These are phyloP conservation scores for Botrytis aclada DNA, from an alignment of 2,329 filamentous ascomycete genomes.

Conservation along the genomic window DNA sequence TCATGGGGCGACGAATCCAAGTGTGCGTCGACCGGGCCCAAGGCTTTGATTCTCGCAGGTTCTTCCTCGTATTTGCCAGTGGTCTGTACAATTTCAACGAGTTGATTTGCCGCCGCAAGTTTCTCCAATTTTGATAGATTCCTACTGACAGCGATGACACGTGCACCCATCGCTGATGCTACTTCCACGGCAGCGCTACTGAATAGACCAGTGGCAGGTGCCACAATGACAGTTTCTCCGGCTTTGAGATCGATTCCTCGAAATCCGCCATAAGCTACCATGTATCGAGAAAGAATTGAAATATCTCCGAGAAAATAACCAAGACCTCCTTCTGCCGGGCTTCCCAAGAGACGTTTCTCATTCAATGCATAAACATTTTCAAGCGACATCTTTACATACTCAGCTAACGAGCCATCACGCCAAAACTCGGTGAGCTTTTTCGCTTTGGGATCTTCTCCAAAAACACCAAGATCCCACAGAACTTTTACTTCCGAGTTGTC, in stretches of 20 bases:
- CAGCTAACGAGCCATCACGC: slow-evolving; percentile 38
- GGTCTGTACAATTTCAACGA: slow-evolving; percentile 43
- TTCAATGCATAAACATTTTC: slow-evolving; percentile 40
- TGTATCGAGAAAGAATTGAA: slow-evolving; percentile 30
- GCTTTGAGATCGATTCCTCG: slow-evolving; percentile 42
- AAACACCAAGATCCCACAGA: slow-evolving; percentile 36
- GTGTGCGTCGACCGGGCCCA: slow-evolving; percentile 41
- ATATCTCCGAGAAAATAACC: slow-evolving; percentile 23
- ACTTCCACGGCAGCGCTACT: slow-evolving; percentile 45
- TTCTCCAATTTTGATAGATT: slow-evolving; percentile 40
- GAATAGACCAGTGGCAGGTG: slow-evolving; percentile 47
- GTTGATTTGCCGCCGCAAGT: slow-evolving; percentile 35
- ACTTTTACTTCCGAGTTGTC: slow-evolving; percentile 37
- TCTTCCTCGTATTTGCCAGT: slow-evolving; percentile 41
- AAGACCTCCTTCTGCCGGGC: slow-evolving; percentile 19
- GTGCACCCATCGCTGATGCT: slow-evolving; percentile 48
- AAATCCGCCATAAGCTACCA: slow-evolving; percentile 48
- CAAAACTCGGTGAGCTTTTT: slow-evolving; percentile 38
- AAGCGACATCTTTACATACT: slow-evolving; percentile 39
- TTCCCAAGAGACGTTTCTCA: slow-evolving; percentile 33
- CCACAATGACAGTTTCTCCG: slow-evolving; percentile 47
- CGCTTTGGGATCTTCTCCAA: slow-evolving; percentile 30
- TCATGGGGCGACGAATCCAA: slow-evolving; percentile 47
- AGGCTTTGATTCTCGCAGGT: slow-evolving; percentile 28
- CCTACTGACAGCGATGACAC: slow-evolving; percentile 49